These are phyloP conservation scores for Yarrowia sp. DNA, from an alignment of 805 yeast species.

Conservation along the genomic window DNA sequence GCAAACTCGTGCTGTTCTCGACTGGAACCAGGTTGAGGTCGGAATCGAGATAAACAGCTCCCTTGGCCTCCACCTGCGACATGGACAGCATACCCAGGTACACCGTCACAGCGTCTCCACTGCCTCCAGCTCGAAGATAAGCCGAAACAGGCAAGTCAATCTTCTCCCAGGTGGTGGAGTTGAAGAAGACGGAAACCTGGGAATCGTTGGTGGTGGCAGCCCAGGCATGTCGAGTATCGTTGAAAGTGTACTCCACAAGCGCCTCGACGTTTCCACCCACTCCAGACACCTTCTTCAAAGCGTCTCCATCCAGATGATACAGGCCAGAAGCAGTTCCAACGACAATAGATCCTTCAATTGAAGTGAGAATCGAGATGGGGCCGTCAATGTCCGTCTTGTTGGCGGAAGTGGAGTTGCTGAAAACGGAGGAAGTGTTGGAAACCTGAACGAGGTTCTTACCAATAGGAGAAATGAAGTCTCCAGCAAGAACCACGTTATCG, in stretches of 20 bases:
- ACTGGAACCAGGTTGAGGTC: conserved; percentile 11
- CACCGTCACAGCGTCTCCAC: neutral
- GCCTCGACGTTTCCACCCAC: neutral
- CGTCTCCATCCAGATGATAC: neutral
- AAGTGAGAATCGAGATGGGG: neutral
- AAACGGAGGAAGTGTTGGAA: neutral
- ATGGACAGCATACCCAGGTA: conserved; percentile 19
- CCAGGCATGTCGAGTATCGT: neutral
- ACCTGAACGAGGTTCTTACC: neutral
- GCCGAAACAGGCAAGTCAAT: neutral
- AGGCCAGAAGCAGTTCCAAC: neutral
- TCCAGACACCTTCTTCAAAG: neutral
- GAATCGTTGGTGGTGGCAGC: neutral
- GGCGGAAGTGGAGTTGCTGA: neutral
- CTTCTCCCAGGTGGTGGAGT: conserved; percentile 3
- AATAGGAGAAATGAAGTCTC: conserved; percentile 14
- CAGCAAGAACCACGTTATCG: neutral
- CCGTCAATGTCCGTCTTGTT: conserved; percentile 5
- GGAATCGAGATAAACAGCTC: neutral
- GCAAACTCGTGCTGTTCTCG: neutral
- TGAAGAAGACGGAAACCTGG: neutral
- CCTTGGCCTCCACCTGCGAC: neutral
- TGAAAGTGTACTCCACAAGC: conserved; percentile 2
- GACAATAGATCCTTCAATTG: neutral
- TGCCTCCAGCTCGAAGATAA: conserved; percentile 3